A percentile compares a stretch with the other conserved stretches of the same genome.
phyloP scores from a whole-genome alignment of 441 rosid species.

The Populus hybrid region DNA sequence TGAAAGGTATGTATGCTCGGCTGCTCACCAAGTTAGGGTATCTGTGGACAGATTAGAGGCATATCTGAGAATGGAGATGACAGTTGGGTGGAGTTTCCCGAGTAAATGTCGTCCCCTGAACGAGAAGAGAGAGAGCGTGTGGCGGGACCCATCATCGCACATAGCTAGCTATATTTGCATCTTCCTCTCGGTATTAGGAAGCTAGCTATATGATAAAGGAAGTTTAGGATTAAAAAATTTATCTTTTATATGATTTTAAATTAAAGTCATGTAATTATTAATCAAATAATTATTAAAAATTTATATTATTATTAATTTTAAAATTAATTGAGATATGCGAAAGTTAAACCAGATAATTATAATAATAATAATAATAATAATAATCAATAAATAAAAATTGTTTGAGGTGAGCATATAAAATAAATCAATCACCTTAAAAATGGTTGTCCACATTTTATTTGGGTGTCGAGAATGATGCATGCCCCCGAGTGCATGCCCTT shows the following conservation, averaged over 20 bases:
- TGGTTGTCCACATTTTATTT: too few relatives aligned
- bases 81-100: constrained; percentile 24
- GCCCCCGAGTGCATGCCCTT: background rate
- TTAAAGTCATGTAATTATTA: too few relatives aligned
- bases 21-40: background rate
- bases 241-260: too few relatives aligned
- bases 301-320: too few relatives aligned
- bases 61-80: constrained; percentile 13
- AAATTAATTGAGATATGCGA: too few relatives aligned
- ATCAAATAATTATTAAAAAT: too few relatives aligned
- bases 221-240: background rate
- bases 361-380: too few relatives aligned
- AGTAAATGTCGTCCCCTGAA: constrained; percentile 13
- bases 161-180: background rate
- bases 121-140: constrained; percentile 30
- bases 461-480: constrained; percentile 7
- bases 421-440: too few relatives aligned
- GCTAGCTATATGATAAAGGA: background rate
- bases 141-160: constrained; percentile 35
- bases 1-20: background rate
- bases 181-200: background rate
- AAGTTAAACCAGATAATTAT: too few relatives aligned
- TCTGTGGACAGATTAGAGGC: constrained; percentile 26
- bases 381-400: too few relatives aligned
- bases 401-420: background rate